Evolutionary conservation across 2,329 filamentous ascomycete species (phyloP), one percentile per base, ranked within the genome.

Genomic region (Ophiocordyceps camponoti-rufipedis): DNA sequence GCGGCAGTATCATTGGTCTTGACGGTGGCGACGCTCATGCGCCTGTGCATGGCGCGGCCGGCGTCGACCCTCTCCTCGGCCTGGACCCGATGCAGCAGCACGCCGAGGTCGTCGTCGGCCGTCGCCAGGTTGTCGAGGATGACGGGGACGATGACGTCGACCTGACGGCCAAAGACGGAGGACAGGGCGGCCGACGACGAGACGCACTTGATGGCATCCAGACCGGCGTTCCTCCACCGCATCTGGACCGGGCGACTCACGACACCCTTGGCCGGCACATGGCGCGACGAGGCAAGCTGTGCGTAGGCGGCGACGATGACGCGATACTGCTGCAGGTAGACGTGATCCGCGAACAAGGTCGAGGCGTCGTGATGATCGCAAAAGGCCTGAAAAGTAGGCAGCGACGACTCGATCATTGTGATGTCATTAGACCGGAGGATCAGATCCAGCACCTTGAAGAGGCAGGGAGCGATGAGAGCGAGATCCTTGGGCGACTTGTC

Each of bases 401-500:
- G 73, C 3, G 86, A 91, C 33, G 88, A 86, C 64, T 96, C 88
- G 49, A 94, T 80, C 79, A 96, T 85, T 53, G 82, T 85, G 51
- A 96, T 82, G 61, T 96, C 86, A 61, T 81, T 79, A 50, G 87
- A 93, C 48, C 78, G 77, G 45, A 96, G 74, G 55, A 96, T 81
- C 46, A 80, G 80, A 52, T 82, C 78, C 56, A 96, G 75, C 51
- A 95, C 83, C 54, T 81, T 84, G 58, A 96, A 76, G 46, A 95
- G 79, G 56, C 84, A 85, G 50, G 76, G 75, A 43, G 86, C 86
- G 59, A 94, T 94, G 44, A 98, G 78, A 44, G 86, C 84, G 43
- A 95, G 77, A 60, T 95, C 88, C 59, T 88, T 83, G 48, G 86
- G 83, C 41, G 85, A 77, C 65, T 95, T 95, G 59, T 96, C 88